phyloP scores from a whole-genome alignment of 2,329 filamentous ascomycete genomes.

The Phaeosphaeriaceae sp. region DNA sequence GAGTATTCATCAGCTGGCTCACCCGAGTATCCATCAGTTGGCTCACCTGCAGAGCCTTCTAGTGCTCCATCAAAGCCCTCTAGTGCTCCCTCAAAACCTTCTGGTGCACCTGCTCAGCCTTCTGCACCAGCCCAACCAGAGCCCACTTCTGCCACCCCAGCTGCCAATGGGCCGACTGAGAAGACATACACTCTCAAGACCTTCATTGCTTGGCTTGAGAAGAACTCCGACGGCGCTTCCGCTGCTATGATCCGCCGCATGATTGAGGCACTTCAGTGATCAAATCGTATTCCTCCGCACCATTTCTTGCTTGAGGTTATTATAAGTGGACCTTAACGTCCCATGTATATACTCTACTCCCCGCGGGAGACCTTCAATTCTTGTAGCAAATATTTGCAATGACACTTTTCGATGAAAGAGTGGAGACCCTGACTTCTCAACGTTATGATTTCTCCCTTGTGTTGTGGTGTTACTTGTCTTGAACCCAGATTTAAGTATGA shows the following conservation, averaged over 20 bases:
- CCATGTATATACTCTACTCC: slow-evolving; percentile 6
- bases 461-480: no score
- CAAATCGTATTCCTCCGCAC: background rate
- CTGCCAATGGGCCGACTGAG: slow-evolving; percentile 12
- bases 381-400: slow-evolving; percentile 6
- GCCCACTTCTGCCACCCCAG: slow-evolving; percentile 8
- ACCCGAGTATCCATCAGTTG: no score
- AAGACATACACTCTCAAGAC: slow-evolving; percentile 28
- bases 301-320: background rate
- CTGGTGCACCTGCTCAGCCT: no score
- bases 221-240: slow-evolving; percentile 19
- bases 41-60: no score
- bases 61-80: slow-evolving; percentile 1
- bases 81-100: slow-evolving; percentile 5
- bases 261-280: slow-evolving; percentile 7
- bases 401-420: background rate
- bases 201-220: slow-evolving; percentile 31
- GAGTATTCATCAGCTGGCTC: no score
- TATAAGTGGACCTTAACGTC: background rate
- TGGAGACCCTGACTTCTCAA: background rate
- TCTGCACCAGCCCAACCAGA: slow-evolving; percentile 8
- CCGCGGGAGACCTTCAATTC: slow-evolving; percentile 8
- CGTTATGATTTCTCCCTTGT: no score
- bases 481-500: no score
- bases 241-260: slow-evolving; percentile 8